Percentiles rank a stretch among this genome's conserved stretches.
These are phyloP conservation scores for Akebia trifoliata DNA, from an alignment of 164 flowering plant species.

Conservation along the genomic window DNA sequence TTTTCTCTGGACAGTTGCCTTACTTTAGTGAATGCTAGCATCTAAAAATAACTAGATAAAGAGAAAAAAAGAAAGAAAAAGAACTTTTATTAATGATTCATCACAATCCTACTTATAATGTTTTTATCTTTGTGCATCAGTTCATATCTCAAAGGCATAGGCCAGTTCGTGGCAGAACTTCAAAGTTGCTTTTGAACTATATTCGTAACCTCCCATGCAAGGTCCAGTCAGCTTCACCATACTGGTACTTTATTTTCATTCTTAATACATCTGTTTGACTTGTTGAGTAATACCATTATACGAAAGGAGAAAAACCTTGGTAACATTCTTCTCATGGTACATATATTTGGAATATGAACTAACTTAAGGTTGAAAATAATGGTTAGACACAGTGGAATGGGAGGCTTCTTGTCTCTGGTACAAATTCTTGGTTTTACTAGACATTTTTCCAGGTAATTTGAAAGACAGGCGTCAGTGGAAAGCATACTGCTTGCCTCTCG, in stretches of 20 bases:
- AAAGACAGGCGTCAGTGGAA: too few relatives aligned
- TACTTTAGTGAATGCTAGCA: background rate
- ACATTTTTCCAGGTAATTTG: too few relatives aligned
- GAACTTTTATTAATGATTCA: background rate
- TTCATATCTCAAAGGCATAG: conserved; percentile 83
- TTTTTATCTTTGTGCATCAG: conserved; percentile 29
- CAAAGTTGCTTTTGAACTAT: conserved; percentile 57
- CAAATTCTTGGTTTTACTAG: too few relatives aligned
- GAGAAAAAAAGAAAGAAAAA: background rate
- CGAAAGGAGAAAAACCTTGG: background rate
- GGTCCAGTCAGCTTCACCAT: conserved; percentile 37
- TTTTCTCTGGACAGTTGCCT: background rate
- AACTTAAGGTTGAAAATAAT: too few relatives aligned
- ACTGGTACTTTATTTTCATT: conserved; percentile 13
- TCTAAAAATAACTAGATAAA: background rate
- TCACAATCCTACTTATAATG: conserved; percentile 3
- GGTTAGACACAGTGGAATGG: too few relatives aligned
- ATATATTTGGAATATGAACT: too few relatives aligned
- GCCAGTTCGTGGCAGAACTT: conserved; percentile 71
- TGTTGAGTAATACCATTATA: background rate
- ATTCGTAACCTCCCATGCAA: conserved; percentile 71
- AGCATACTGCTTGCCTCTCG: too few relatives aligned
- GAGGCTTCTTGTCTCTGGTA: too few relatives aligned
- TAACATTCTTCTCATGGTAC: too few relatives aligned
- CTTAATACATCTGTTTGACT: background rate